Percentiles rank a stretch among this genome's conserved stretches.
phyloP scores from a whole-genome alignment of 2,329 filamentous ascomycete genomes.

The Juglanconis sp. region DNA sequence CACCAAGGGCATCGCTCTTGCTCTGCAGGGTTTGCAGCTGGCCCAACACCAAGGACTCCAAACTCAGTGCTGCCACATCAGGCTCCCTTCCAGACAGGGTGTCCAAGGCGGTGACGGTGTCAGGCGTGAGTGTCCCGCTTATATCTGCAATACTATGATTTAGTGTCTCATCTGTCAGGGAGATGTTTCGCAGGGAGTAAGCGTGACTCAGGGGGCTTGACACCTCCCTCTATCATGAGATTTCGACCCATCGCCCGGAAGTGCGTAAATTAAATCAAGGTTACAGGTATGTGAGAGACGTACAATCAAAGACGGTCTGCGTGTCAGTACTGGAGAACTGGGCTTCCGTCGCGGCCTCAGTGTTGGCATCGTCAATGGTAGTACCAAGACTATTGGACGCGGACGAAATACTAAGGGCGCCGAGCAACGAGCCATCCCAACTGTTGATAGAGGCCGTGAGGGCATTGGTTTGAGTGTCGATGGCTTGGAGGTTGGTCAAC shows the following conservation, averaged over 20 bases:
- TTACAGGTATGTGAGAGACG: not conserved
- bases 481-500: constrained; percentile 2
- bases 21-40: constrained; percentile 4
- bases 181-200: too few relatives aligned
- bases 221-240: not conserved
- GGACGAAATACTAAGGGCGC: constrained; percentile 4
- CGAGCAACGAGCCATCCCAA: constrained; percentile 8
- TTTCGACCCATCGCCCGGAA: not conserved
- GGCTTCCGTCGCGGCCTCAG: constrained; percentile 1
- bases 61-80: constrained; percentile 4
- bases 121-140: constrained; percentile 6
- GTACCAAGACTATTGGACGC: not conserved
- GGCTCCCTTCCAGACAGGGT: constrained; percentile 1
- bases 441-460: constrained; percentile 3
- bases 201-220: too few relatives aligned
- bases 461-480: not conserved
- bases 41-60: constrained; percentile 5
- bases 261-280: not conserved
- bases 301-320: constrained; percentile 3
- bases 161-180: not conserved
- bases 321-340: constrained; percentile 7
- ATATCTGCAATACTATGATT: not conserved
- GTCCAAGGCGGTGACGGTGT: constrained; percentile 1
- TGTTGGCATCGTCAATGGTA: constrained; percentile 11
- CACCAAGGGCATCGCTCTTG: not conserved